Evolutionary conservation across 2,329 filamentous ascomycete species (phyloP).

Genomic region (Aspergillus sp.): DNA sequence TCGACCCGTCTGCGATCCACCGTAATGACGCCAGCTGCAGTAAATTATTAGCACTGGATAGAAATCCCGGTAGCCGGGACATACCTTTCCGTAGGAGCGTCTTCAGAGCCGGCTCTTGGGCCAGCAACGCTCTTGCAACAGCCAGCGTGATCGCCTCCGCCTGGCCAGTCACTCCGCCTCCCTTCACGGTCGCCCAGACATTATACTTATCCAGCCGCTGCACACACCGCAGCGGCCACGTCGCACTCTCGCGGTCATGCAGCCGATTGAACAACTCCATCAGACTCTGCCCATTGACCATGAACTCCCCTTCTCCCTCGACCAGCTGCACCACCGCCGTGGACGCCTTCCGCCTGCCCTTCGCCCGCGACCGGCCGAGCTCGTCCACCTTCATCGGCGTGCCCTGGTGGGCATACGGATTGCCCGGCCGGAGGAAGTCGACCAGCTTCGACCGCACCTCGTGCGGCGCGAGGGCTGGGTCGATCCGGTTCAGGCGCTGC

Average conservation of each 20-base stretch:
- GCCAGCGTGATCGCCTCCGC: constrained; percentile 89
- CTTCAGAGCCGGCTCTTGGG: constrained; percentile 89
- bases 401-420: constrained; percentile 57
- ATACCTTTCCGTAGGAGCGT: constrained; percentile 78
- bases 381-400: constrained; percentile 60
- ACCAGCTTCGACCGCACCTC: constrained; percentile 58
- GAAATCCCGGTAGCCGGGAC: constrained; percentile 24
- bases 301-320: constrained; percentile 80
- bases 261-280: constrained; percentile 72
- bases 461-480: constrained; percentile 63
- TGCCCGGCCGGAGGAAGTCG: constrained; percentile 64
- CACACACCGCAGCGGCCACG: constrained; percentile 82
- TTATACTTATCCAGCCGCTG: constrained; percentile 92
- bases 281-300: constrained; percentile 84
- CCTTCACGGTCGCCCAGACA: constrained; percentile 73
- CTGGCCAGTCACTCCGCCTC: constrained; percentile 88
- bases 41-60: constrained; percentile 15
- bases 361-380: constrained; percentile 67
- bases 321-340: constrained; percentile 78
- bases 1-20: constrained; percentile 87
- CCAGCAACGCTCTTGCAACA: constrained; percentile 74
- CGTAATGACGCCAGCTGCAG: constrained; percentile 78
- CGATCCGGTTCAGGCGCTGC: constrained; percentile 74
- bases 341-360: constrained; percentile 80
- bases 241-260: constrained; percentile 86